Percentiles rank a stretch among this genome's conserved stretches.
These are phyloP conservation scores for Oxyria digyna DNA, from an alignment of 148 eudicot species.

Conservation along the genomic window DNA sequence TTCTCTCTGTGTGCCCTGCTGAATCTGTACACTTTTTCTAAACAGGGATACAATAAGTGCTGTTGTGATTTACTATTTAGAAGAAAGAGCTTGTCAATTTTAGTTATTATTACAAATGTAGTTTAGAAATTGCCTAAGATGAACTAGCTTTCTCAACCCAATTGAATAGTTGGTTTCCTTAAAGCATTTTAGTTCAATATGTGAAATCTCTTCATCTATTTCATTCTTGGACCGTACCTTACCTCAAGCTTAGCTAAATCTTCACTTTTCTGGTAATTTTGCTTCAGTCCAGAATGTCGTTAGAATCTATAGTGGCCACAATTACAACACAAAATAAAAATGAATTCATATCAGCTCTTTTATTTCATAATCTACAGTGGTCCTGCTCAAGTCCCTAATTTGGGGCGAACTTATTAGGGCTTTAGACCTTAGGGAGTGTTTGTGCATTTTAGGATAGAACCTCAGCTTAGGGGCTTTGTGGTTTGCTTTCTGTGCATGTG, in stretches of 20 bases:
- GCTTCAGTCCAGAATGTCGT: neutral
- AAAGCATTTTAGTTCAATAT: no score
- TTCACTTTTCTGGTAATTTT: neutral
- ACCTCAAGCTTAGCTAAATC: neutral
- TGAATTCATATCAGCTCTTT: neutral
- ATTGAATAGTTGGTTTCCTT: neutral
- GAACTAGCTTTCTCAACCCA: neutral
- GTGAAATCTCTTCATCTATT: no score
- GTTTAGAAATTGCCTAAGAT: neutral
- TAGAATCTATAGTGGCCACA: neutral
- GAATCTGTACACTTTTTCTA: neutral
- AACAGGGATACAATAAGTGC: neutral
- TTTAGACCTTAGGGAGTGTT: no score
- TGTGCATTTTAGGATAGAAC: no score
- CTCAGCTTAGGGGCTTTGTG: no score
- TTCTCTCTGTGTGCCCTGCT: neutral
- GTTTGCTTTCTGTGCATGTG: no score
- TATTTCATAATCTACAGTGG: no score
- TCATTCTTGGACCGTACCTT: no score
- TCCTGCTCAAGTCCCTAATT: no score
- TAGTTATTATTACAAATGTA: neutral
- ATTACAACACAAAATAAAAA: neutral
- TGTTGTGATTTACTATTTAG: neutral
- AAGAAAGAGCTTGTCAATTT: neutral
- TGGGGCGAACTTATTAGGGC: no score